Percentiles rank a stretch among this genome's conserved stretches.
These are phyloP conservation scores for Chlamydomonas incerta DNA, from an alignment of 139 green algal species.

Conservation along the genomic window DNA sequence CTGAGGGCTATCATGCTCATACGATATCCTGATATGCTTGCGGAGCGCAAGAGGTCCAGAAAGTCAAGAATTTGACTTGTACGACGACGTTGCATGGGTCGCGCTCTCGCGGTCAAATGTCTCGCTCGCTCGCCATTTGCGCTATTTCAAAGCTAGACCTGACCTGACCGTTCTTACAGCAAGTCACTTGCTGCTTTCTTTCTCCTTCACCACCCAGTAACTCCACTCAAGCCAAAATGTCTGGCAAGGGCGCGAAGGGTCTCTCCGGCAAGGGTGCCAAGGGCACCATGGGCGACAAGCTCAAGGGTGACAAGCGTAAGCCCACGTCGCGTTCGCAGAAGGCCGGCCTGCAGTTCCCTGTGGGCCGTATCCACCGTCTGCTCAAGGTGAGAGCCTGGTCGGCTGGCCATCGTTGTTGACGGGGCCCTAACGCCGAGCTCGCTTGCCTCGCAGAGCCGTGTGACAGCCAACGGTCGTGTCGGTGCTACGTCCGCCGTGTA, in stretches of 20 bases:
- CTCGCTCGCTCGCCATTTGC: too few relatives aligned
- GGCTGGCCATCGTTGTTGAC: constrained; percentile 2
- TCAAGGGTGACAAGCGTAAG: constrained; percentile 81
- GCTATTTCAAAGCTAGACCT: too few relatives aligned
- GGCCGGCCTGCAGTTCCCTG: constrained; percentile 96
- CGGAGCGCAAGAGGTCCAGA: too few relatives aligned
- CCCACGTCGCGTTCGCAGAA: constrained; percentile 88
- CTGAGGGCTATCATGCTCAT: too few relatives aligned
- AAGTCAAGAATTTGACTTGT: too few relatives aligned
- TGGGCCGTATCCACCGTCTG: constrained; percentile 97
- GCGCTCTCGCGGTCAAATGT: too few relatives aligned
- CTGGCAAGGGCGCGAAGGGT: constrained; percentile 40
- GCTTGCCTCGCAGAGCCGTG: constrained; percentile 72
- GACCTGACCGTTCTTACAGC: background rate
- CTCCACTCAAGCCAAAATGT: constrained; percentile 15
- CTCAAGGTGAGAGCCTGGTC: constrained; percentile 85
- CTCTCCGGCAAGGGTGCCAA: constrained; percentile 92
- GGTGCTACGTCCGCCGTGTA: constrained; percentile 98
- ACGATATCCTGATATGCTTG: too few relatives aligned
- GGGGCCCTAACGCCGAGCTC: background rate
- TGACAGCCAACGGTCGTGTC: constrained; percentile 95
- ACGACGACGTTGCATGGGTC: too few relatives aligned
- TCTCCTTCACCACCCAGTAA: background rate
- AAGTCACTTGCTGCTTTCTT: background rate
- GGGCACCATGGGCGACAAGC: constrained; percentile 78